These are phyloP conservation scores for Xylaria sp. DNA, from an alignment of 2,329 filamentous ascomycete genomes.

Conservation along the genomic window DNA sequence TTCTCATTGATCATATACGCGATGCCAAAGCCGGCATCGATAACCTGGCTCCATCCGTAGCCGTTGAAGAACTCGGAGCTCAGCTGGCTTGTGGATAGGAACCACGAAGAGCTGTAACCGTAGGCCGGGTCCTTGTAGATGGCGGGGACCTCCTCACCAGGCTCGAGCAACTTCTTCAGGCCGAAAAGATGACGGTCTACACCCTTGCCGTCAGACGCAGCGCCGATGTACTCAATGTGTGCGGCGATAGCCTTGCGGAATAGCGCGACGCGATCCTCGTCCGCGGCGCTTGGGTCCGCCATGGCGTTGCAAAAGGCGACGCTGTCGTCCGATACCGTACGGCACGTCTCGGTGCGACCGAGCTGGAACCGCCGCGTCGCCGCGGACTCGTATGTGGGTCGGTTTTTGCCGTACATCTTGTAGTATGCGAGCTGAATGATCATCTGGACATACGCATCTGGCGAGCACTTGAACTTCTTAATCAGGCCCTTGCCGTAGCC, in stretches of 20 bases:
- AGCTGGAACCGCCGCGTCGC: conserved; percentile 94
- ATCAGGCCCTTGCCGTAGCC: conserved; percentile 97
- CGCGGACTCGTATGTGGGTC: conserved; percentile 96
- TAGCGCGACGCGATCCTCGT: conserved; percentile 70
- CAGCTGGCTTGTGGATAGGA: conserved; percentile 84
- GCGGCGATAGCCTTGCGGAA: conserved; percentile 82
- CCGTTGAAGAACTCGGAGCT: conserved; percentile 98
- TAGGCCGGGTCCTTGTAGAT: conserved; percentile 89
- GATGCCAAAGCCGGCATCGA: conserved; percentile 94
- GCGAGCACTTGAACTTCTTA: conserved; percentile 99
- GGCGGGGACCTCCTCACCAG: conserved; percentile 79
- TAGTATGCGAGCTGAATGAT: conserved; percentile 96
- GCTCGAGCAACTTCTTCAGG: conserved; percentile 84
- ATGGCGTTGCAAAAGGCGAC: conserved; percentile 90
- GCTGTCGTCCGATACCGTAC: conserved; percentile 87
- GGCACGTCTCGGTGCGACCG: conserved; percentile 95
- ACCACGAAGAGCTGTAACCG: conserved; percentile 86
- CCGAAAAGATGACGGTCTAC: conserved; percentile 98
- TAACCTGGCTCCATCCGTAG: conserved; percentile 98
- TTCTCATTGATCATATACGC: conserved; percentile 99
- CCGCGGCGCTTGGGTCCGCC: conserved; percentile 67
- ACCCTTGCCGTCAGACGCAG: conserved; percentile 89
- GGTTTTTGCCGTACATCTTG: conserved; percentile 99
- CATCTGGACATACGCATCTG: conserved; percentile 98
- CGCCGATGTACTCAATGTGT: conserved; percentile 88